A percentile compares a stretch with the other conserved stretches of the same genome.
Evolutionary conservation across 163 green algal genomes (phyloP).

Genomic region (Volvox carteri): DNA sequence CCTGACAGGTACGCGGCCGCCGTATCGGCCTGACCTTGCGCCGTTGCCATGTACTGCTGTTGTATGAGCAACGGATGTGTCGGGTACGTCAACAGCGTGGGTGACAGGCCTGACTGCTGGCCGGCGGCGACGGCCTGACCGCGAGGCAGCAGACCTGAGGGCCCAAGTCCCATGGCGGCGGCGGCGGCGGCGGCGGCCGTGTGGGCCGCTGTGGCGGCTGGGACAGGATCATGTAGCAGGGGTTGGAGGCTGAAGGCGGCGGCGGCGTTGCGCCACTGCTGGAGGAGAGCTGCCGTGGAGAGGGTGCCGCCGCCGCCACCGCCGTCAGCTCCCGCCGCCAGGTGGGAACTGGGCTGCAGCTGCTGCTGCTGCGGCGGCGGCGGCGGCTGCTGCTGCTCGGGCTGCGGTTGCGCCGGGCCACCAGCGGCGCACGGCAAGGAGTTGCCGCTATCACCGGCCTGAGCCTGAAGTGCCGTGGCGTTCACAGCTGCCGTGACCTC

Average conservation of each 20-base stretch:
- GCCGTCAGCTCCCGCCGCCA: background rate
- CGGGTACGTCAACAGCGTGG: background rate
- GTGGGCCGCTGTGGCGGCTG: background rate
- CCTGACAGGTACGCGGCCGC: conserved; percentile 23
- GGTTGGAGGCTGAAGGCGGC: conserved; percentile 27
- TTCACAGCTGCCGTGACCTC: background rate
- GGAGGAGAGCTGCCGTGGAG: background rate
- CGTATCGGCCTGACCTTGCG: background rate
- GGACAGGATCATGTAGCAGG: background rate
- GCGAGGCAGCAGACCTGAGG: background rate
- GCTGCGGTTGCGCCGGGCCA: background rate
- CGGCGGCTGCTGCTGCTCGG: background rate
- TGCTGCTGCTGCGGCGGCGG: background rate
- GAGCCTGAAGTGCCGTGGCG: too few relatives aligned
- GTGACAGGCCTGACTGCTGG: background rate
- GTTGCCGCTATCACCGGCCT: background rate
- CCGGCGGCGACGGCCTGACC: background rate
- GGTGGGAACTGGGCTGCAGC: background rate
- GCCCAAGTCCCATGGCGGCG: background rate
- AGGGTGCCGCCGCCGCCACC: background rate
- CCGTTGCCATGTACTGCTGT: conserved; percentile 44
- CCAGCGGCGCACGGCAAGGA: background rate
- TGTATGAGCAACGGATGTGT: conserved; percentile 45
- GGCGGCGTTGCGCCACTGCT: conserved; percentile 22
- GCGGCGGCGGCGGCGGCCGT: background rate